Evolutionary conservation across 495 filamentous ascomycete species (phyloP), one percentile per base, ranked within the genome.

Genomic region (Annulohypoxylon bovei): DNA sequence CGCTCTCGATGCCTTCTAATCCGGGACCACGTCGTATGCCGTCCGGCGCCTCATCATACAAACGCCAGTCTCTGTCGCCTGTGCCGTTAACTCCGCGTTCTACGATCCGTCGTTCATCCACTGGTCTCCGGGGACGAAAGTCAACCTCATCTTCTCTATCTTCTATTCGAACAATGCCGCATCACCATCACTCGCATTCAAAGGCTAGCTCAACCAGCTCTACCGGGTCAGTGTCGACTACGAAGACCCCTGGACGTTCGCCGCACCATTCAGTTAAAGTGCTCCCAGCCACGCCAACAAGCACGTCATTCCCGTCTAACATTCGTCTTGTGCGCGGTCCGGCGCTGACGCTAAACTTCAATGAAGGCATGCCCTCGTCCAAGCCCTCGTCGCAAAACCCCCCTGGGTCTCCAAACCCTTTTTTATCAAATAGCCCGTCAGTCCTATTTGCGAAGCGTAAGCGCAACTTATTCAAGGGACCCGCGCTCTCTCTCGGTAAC

Each of bases 61-160:
- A 93, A 79, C 90, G 94, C 2, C 90, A 92, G 69, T 98, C 95
- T 2, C 81, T 96, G 11, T 98, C 96, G 0, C 95, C 95, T 1
- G 89, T 90, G 7, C 95, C 96, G 0, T 79, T 98, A 44, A 98
- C 95, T 4, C 94, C 95, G 1, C 89, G 92, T 35, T 91, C 92
- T 22, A 94, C 92, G 2, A 91, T 94, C 69, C 87, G 94, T 30
- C 92, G 91, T 22, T 88, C 87, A 7, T 86, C 86, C 22, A 93
- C 70, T 9, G 83, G 83, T n/a, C 85, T 98, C 18, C 89, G 95
- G 40, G 96, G 95, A 30, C 88, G 95, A 64, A 98, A 97, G 77
- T 98, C 95, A 2, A 98, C 95, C 3, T 98, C 95, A 4, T 97
- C 94, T 2, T 98, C 95, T 8, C 88, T 99, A 20, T 97, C 93